Evolutionary conservation across 2,329 filamentous ascomycete genomes (phyloP).

Genomic region (Fusarium sp.): DNA sequence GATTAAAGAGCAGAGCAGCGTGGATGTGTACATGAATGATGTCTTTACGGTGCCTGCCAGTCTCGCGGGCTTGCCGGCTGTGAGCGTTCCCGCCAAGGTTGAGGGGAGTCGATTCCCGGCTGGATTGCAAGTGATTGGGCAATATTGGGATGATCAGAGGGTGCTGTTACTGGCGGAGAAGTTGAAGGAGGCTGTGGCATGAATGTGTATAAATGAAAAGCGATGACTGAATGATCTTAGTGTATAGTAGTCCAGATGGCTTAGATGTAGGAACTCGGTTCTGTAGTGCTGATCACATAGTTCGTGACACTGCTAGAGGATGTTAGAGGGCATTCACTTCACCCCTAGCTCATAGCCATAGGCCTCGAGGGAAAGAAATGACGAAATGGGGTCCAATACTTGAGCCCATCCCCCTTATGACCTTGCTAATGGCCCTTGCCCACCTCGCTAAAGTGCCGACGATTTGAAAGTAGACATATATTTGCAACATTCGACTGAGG

Average conservation of each 20-base stretch:
- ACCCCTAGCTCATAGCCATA: background rate
- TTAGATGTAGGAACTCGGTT: background rate
- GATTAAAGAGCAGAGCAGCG: slow-evolving; percentile 64
- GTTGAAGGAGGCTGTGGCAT: slow-evolving; percentile 50
- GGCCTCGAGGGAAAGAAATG: background rate
- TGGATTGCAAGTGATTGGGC: slow-evolving; percentile 83
- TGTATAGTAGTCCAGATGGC: slow-evolving; percentile 31
- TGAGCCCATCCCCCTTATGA: background rate
- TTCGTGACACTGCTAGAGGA: background rate
- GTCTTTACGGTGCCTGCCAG: slow-evolving; percentile 96
- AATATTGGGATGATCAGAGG: slow-evolving; percentile 80
- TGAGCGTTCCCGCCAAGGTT: slow-evolving; percentile 76
- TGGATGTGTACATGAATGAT: slow-evolving; percentile 92
- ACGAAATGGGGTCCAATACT: background rate
- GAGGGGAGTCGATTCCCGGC: slow-evolving; percentile 50
- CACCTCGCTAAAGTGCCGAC: background rate
- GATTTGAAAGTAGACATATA: background rate
- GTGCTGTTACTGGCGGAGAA: slow-evolving; percentile 69
- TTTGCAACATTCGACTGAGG: background rate
- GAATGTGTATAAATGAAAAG: slow-evolving; percentile 12
- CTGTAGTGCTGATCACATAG: too few species aligned
- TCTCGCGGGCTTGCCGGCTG: slow-evolving; percentile 87
- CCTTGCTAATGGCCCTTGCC: background rate
- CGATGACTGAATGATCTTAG: slow-evolving; percentile 22
- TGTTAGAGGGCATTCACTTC: background rate